These are phyloP conservation scores for Pseudozyma hubeiensis DNA, from an alignment of 1,284 basidiomycete species.

Conservation along the genomic window DNA sequence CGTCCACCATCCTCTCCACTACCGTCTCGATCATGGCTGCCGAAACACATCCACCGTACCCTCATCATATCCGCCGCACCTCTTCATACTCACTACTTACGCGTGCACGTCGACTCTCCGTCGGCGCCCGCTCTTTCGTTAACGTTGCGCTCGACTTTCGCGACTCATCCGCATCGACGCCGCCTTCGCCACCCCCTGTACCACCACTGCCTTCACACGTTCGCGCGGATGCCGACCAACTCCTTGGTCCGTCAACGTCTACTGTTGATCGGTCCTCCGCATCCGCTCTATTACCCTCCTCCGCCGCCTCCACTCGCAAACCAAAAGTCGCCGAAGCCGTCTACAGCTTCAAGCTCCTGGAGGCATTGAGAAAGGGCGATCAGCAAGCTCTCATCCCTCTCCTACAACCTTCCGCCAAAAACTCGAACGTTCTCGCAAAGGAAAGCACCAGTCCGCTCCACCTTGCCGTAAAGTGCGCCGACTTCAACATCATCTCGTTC, in stretches of 20 bases:
- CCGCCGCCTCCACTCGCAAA: background rate
- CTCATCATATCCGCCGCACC: slow-evolving; percentile 7
- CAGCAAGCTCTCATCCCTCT: slow-evolving; percentile 48
- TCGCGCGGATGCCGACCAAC: background rate
- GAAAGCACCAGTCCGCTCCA: slow-evolving; percentile 76
- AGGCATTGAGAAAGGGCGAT: slow-evolving; percentile 74
- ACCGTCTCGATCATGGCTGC: slow-evolving; percentile 7
- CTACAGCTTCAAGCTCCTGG: slow-evolving; percentile 79
- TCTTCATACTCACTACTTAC: slow-evolving; percentile 20
- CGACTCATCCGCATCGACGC: background rate
- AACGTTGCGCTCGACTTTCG: slow-evolving; percentile 7
- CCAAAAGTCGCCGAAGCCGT: slow-evolving; percentile 48
- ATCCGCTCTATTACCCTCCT: background rate
- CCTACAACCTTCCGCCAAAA: slow-evolving; percentile 60
- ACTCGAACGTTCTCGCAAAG: slow-evolving; percentile 26
- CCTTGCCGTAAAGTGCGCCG: slow-evolving; percentile 84
- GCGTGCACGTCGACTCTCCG: slow-evolving; percentile 25
- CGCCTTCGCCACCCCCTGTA: slow-evolving; percentile 13
- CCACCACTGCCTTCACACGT: slow-evolving; percentile 15
- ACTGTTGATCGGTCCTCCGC: background rate
- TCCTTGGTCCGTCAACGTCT: background rate
- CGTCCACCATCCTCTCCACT: background rate
- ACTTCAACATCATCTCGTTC: slow-evolving; percentile 73
- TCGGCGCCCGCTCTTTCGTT: slow-evolving; percentile 18
- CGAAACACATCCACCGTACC: background rate